phyloP scores from a whole-genome alignment of 2,329 filamentous ascomycete genomes.

The Gaeumannomyces sp. region DNA sequence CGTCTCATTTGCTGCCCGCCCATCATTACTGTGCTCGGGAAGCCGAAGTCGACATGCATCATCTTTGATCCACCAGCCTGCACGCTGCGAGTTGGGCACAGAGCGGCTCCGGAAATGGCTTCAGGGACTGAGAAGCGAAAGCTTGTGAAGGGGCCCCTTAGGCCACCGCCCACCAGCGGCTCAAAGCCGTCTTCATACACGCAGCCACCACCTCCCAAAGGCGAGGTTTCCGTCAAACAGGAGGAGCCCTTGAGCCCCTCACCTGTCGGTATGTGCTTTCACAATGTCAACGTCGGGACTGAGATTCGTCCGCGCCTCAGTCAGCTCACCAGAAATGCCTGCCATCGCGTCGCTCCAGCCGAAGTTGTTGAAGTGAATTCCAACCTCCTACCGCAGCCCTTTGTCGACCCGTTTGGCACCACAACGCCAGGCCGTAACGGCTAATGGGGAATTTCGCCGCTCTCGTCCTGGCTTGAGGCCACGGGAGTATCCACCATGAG shows the following conservation, averaged over 20 bases:
- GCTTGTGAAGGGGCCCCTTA: conserved; percentile 14
- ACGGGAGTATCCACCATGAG: conserved; percentile 10
- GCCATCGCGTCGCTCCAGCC: neutral
- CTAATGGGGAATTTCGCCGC: neutral
- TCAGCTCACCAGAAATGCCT: neutral
- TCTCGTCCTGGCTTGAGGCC: conserved; percentile 2
- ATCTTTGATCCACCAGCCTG: neutral
- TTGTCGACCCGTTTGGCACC: conserved; percentile 11
- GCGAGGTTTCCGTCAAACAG: conserved; percentile 11
- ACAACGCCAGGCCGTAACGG: too few relatives aligned
- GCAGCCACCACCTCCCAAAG: neutral
- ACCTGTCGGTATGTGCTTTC: neutral
- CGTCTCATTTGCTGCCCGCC: neutral
- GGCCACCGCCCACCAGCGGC: conserved; percentile 11
- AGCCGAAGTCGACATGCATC: conserved; percentile 8
- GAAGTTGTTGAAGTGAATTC: conserved; percentile 11
- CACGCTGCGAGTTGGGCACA: neutral
- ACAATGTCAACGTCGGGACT: neutral
- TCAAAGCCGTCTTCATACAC: conserved; percentile 9
- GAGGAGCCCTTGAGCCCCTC: neutral
- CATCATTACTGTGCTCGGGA: neutral
- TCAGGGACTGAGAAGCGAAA: conserved; percentile 2
- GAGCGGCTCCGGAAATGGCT: neutral
- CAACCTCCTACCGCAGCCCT: conserved; percentile 14
- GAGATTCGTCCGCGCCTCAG: neutral